Conservation (phyloP, 2,329 filamentous ascomycete genomes). For the Corinectria fuckeliana region DNA sequence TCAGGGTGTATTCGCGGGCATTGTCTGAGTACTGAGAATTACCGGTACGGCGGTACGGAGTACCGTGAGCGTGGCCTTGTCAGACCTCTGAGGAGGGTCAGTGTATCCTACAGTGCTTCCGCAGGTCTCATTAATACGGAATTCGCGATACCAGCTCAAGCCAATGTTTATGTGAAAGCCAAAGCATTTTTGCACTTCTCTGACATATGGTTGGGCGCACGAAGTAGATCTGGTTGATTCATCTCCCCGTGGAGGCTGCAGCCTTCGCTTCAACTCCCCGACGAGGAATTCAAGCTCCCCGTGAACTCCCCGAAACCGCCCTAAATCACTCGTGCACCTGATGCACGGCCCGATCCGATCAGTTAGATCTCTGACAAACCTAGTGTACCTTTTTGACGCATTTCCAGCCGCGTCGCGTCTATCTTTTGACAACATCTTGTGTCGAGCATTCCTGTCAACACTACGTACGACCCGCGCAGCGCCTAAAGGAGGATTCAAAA, state of each 20-base stretch:
- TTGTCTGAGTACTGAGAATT: not conserved
- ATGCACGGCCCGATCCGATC: not conserved
- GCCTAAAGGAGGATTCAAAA: not conserved
- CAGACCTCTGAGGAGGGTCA: not conserved
- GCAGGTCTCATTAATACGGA: not conserved
- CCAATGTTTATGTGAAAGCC: too few species aligned
- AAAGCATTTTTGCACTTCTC: too few species aligned
- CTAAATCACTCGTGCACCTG: not conserved
- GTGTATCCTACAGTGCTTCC: not conserved
- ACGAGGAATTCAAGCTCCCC: not conserved
- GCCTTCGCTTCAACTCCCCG: not conserved
- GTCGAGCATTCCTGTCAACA: not conserved
- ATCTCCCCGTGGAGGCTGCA: not conserved
- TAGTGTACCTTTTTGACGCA: not conserved
- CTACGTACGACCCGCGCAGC: not conserved
- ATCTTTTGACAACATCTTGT: not conserved
- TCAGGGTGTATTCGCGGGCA: not conserved
- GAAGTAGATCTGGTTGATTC: not conserved
- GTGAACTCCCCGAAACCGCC: slow-evolving; percentile 18
- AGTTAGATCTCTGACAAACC: not conserved
- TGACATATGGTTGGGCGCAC: not conserved
- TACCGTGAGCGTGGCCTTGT: not conserved
- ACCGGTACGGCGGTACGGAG: too few species aligned
- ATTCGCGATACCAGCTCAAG: too few species aligned
- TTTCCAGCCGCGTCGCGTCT: not conserved